Evolutionary conservation across 495 filamentous ascomycete genomes (phyloP), one percentile per base, ranked within the genome.

Genomic region (Annulohypoxylon maeteangense): DNA sequence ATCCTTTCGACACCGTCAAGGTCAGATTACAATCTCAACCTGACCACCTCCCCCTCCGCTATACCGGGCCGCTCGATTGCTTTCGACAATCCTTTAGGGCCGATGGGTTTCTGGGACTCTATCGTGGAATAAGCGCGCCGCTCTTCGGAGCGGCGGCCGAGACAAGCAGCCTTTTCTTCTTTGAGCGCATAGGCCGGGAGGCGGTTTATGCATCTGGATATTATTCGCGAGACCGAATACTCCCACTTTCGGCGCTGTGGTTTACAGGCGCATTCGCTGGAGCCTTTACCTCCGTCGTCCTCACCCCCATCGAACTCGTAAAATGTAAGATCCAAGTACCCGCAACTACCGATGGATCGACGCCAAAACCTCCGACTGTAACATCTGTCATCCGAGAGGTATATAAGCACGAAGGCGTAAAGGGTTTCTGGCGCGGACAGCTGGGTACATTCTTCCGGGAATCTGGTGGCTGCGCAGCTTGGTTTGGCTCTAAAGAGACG

Each of bases 1-100:
- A 96, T 78, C 96, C 96, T 31, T 98, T 98, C 79, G 96, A 99
- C 82, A 99, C 96, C 0, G 90, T 99, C 72, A 99, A 99, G 84
- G 95, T 89, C 53, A 83, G 88, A 23, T 81, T 93, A 4, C 91
- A 93, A 77, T 90, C 90, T 3, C 95, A 98, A 78, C 93, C 93
- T 7, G 90, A 93, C 74, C 87, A 91, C 65, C 85, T 91, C 1
- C 93, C 95, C 27, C 88, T 93, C 12, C 90, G 87, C 18, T 99
- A 98, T 78, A 89, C 79, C 0, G 96, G 96, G 0, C 94, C 96
- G 0, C 67, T 98, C 59, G 96, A 98, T 82, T 98, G 95, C 81
- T 97, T 99, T 80, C 87, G 87, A 57, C 93, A 98, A 80, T 92
- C 92, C 29, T 79, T 97, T 57, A 86, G 84, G 61, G 81, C 87